Percentiles rank a stretch among this genome's conserved stretches.
Evolutionary conservation across 2,329 filamentous ascomycete species (phyloP).

Genomic region (Gremmenia infestans): DNA sequence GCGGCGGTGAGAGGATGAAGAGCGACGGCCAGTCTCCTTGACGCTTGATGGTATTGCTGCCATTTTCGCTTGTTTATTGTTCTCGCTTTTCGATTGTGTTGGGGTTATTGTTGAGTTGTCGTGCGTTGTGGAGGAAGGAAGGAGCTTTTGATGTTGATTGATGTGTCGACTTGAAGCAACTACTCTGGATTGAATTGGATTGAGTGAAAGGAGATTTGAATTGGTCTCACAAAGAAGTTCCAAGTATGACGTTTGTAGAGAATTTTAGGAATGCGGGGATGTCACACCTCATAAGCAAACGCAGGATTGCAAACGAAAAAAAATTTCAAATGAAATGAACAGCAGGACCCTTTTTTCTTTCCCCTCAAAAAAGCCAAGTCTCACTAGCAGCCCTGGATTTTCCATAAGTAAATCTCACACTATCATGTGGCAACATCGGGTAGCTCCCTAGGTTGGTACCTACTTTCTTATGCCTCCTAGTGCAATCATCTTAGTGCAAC

Average conservation of each 20-base stretch:
- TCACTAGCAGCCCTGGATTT: background rate
- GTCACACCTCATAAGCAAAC: background rate
- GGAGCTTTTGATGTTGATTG: background rate
- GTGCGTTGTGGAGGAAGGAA: background rate
- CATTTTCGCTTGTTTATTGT: constrained; percentile 10
- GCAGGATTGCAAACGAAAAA: background rate
- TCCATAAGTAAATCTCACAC: background rate
- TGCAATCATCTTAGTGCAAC: background rate
- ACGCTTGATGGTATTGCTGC: constrained; percentile 20
- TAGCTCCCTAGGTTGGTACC: background rate
- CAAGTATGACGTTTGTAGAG: background rate
- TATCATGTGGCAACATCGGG: background rate
- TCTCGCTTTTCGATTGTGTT: background rate
- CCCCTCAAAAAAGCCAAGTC: background rate
- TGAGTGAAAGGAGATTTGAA: background rate
- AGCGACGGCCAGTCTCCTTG: constrained; percentile 14
- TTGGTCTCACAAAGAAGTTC: background rate
- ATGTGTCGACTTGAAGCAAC: background rate
- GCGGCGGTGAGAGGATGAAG: constrained; percentile 17
- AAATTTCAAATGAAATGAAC: background rate
- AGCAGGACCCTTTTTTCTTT: background rate
- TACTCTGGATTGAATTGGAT: background rate
- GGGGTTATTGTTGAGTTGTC: background rate
- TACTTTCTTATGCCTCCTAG: background rate
- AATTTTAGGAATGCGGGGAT: background rate